Conservation (phyloP, 805 yeast genomes). For the Kuraishia molischiana region DNA sequence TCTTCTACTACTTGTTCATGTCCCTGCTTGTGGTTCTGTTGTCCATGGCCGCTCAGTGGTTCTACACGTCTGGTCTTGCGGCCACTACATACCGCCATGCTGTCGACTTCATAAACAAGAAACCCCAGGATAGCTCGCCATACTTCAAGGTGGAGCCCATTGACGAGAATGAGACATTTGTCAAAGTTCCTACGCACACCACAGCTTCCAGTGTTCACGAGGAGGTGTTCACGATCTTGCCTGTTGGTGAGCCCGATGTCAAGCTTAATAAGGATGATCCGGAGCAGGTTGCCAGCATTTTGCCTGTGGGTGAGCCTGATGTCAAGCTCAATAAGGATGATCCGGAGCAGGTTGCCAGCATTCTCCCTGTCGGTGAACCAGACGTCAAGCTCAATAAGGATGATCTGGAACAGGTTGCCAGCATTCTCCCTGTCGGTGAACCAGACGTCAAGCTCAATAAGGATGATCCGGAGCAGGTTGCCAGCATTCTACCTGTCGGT, state of each 20-base stretch:
- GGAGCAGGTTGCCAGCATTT: conserved; percentile 2
- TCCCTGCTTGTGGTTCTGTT: not conserved
- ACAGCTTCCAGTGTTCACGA: conserved; percentile 1
- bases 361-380: conserved; percentile 3
- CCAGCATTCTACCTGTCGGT: conserved; percentile 3
- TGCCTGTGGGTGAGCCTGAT: conserved; percentile 2
- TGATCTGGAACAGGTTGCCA: conserved; percentile 3
- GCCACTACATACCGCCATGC: not conserved
- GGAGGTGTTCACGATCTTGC: conserved; percentile 3
- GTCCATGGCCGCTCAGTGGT: conserved; percentile 1
- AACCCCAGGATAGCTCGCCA: conserved; percentile 19
- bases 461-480: conserved; percentile 2
- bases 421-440: conserved; percentile 4
- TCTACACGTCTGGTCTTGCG: not conserved
- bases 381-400: not conserved
- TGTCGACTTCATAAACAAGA: conserved; percentile 12
- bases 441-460: not conserved
- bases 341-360: conserved; percentile 3
- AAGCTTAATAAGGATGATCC: conserved; percentile 1
- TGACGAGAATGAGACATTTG: conserved; percentile 11
- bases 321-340: not conserved
- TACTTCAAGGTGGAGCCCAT: conserved; percentile 23
- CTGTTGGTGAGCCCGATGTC: conserved; percentile 1
- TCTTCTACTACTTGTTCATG: conserved; percentile 9
- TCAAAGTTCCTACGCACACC: conserved; percentile 10